These are phyloP conservation scores for Piper longum DNA, from an alignment of 164 flowering plant species.

Conservation along the genomic window DNA sequence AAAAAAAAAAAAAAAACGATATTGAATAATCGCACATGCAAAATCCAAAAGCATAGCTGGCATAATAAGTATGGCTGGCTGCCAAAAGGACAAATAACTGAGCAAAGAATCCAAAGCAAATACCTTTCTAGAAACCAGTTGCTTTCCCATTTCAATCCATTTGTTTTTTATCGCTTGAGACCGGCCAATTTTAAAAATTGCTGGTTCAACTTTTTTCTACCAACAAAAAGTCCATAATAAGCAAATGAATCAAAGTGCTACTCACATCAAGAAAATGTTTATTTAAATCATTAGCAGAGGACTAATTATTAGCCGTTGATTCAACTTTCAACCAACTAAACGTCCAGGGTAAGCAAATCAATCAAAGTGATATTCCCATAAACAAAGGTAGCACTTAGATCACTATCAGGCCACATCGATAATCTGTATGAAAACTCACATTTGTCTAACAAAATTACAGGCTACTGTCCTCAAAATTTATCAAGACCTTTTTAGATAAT, in stretches of 20 bases:
- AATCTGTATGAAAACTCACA: too few relatives aligned
- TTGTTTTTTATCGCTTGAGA: conserved; percentile 68
- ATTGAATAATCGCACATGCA: too few relatives aligned
- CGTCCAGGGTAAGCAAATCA: too few relatives aligned
- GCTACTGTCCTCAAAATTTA: too few relatives aligned
- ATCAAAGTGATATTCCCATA: too few relatives aligned
- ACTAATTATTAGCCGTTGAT: background rate
- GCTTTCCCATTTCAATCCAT: conserved; percentile 79
- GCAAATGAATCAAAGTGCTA: background rate
- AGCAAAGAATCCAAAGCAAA: background rate
- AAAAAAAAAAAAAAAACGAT: too few relatives aligned
- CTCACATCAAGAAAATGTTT: background rate
- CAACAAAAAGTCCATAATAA: conserved; percentile 5
- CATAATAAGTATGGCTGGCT: background rate
- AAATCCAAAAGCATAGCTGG: too few relatives aligned
- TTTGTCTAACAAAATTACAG: too few relatives aligned
- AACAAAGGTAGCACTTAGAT: too few relatives aligned
- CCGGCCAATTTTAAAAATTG: conserved; percentile 51
- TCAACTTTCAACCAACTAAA: too few relatives aligned
- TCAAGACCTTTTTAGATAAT: too few relatives aligned
- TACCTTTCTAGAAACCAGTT: conserved; percentile 63
- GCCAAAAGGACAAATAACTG: background rate
- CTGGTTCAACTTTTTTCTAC: conserved; percentile 58
- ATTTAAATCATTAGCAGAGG: background rate
- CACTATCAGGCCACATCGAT: too few relatives aligned